Conservation (phyloP, 2,329 filamentous ascomycete species). For the Fusarium sp. region DNA sequence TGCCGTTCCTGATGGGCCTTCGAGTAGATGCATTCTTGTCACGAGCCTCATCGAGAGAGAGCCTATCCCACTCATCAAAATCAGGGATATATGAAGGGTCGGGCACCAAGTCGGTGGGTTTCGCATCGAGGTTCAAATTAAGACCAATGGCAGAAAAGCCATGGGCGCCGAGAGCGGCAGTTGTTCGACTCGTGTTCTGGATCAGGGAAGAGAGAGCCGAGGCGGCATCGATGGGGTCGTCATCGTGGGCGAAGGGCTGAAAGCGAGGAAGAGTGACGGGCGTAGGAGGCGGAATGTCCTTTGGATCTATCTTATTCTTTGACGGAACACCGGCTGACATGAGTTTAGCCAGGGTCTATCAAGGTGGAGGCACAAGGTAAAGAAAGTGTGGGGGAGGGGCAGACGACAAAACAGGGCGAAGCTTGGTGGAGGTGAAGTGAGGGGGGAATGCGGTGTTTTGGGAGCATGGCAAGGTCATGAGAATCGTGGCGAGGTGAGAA, state of each 20-base stretch:
- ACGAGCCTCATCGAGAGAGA: slow-evolving; percentile 59
- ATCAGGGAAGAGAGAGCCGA: slow-evolving; percentile 59
- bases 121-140: slow-evolving; percentile 60
- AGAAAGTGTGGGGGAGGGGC: slow-evolving; percentile 28
- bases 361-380: slow-evolving; percentile 20
- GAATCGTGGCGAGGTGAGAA: neutral
- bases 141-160: slow-evolving; percentile 67
- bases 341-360: slow-evolving; percentile 36
- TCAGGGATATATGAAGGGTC: slow-evolving; percentile 62
- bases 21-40: slow-evolving; percentile 59
- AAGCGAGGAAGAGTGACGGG: slow-evolving; percentile 60
- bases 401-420: slow-evolving; percentile 9
- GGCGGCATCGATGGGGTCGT: slow-evolving; percentile 42
- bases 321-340: slow-evolving; percentile 43
- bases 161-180: slow-evolving; percentile 47
- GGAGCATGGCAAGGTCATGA: slow-evolving; percentile 11
- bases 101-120: slow-evolving; percentile 61
- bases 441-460: slow-evolving; percentile 35
- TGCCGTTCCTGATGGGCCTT: slow-evolving; percentile 60
- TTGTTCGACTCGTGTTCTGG: slow-evolving; percentile 61
- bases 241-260: slow-evolving; percentile 50
- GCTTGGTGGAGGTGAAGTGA: slow-evolving; percentile 22
- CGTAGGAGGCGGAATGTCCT: slow-evolving; percentile 64
- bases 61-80: slow-evolving; percentile 59
- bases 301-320: slow-evolving; percentile 51